Evolutionary conservation across 768 basidiomycete species (phyloP).

Genomic region (Lentinus brumalis): DNA sequence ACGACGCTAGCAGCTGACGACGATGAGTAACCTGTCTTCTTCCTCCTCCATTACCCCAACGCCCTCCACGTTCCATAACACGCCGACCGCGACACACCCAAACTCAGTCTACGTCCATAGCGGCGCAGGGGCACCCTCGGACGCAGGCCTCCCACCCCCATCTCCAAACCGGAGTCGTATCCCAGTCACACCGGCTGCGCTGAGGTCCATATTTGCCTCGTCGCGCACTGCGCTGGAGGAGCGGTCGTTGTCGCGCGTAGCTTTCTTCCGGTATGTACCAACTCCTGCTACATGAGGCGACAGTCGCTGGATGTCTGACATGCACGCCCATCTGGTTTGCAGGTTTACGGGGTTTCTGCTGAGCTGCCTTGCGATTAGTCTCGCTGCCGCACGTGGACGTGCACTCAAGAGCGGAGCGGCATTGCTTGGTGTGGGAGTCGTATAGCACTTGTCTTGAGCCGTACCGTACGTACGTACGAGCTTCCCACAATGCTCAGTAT

Average conservation of each 20-base stretch:
- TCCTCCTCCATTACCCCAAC: slow-evolving; percentile 28
- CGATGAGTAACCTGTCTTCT: slow-evolving; percentile 27
- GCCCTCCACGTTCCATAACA: slow-evolving; percentile 25
- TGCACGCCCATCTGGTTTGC: not conserved
- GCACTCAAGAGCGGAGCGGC: slow-evolving; percentile 68
- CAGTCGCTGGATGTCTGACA: not conserved
- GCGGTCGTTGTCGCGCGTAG: slow-evolving; percentile 79
- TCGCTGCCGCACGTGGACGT: slow-evolving; percentile 70
- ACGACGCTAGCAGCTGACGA: not conserved
- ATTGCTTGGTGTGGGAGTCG: slow-evolving; percentile 62
- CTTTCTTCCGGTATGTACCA: slow-evolving; percentile 72
- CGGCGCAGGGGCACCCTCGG: not conserved
- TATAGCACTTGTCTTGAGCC: slow-evolving; percentile 10
- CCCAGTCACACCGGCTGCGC: slow-evolving; percentile 79
- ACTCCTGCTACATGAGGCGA: not conserved
- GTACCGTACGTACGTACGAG: no score
- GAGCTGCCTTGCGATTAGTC: slow-evolving; percentile 79
- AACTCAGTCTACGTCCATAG: slow-evolving; percentile 15
- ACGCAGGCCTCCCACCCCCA: slow-evolving; percentile 23
- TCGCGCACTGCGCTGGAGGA: slow-evolving; percentile 82
- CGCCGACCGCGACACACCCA: slow-evolving; percentile 15
- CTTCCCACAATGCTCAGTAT: no score
- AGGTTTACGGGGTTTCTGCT: slow-evolving; percentile 84
- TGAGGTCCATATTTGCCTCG: slow-evolving; percentile 85
- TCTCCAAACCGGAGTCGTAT: slow-evolving; percentile 56